Percentiles rank a stretch among this genome's conserved stretches.
phyloP scores from a whole-genome alignment of 768 basidiomycete species.

The Agaricus subrufescens region DNA sequence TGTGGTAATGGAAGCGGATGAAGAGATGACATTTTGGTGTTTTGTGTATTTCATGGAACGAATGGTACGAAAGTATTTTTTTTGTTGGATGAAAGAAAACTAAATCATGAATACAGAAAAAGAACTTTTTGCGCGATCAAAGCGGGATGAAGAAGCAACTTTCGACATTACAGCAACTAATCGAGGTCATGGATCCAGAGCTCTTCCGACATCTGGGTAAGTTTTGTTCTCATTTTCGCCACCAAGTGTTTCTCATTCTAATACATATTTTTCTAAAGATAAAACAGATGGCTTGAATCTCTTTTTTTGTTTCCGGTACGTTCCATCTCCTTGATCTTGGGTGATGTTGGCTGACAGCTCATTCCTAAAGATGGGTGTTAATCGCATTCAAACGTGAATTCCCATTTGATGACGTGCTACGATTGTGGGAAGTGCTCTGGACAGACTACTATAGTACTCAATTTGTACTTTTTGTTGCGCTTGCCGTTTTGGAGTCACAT shows the following conservation, averaged over 20 bases:
- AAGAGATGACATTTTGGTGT: slow-evolving; percentile 93
- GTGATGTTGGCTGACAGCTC: too few relatives aligned
- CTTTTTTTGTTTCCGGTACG: too few relatives aligned
- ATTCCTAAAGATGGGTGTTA: slow-evolving; percentile 65
- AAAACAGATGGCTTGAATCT: slow-evolving; percentile 84
- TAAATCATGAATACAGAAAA: slow-evolving; percentile 50
- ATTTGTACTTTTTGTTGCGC: slow-evolving; percentile 91
- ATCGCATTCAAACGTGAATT: slow-evolving; percentile 98
- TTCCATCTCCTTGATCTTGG: too few relatives aligned
- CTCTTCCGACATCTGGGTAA: slow-evolving; percentile 85
- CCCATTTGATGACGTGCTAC: slow-evolving; percentile 82
- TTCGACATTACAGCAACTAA: slow-evolving; percentile 82
- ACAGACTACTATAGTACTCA: slow-evolving; percentile 84
- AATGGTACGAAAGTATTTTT: slow-evolving; percentile 57
- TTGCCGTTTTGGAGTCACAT: slow-evolving; percentile 93
- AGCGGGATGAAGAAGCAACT: slow-evolving; percentile 97
- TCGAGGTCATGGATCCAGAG: slow-evolving; percentile 93
- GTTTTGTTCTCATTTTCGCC: neutral
- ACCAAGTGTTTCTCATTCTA: neutral
- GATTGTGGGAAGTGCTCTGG: slow-evolving; percentile 93
- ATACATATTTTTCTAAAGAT: slow-evolving; percentile 32
- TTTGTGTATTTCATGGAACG: slow-evolving; percentile 93
- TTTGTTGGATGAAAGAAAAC: slow-evolving; percentile 6
- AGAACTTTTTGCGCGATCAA: slow-evolving; percentile 94
- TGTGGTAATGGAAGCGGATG: slow-evolving; percentile 84